Base-by-base conservation (phyloP, 2,329 filamentous ascomycete species). In the Penicillium italicum region DNA sequence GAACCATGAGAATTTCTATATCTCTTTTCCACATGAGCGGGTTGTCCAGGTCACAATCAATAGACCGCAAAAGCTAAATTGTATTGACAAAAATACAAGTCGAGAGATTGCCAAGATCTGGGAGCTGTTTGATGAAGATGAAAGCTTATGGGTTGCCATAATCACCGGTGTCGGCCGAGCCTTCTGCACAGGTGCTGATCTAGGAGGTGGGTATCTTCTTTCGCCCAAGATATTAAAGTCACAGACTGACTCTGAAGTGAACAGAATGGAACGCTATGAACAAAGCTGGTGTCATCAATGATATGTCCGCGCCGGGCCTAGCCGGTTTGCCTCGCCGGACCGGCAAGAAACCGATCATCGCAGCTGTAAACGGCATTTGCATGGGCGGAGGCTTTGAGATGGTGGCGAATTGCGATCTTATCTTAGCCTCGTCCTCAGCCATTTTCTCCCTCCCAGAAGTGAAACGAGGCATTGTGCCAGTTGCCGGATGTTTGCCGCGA, bases 341-440 rank as follows among this genome's bases (percentile, higher is more conserved):
- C 5, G 88, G 88, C 45, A 85, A 84, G 72, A 93, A 93, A 67
- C 89, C 89, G 6, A 79, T 93, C 53, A 81, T 93, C 28, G 87
- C 85, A 1, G 89, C 89, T 1, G 86, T 92, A 20, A 90, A 91
- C 66, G 89, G 89, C 7, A 76, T 88, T 18, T 89, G 87, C 55
- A 80, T 89, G 43, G 89, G 89, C 34, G 89, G 89, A 50, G 89
- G 88, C 1, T 86, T 89, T 72, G 89, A 93, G 76, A 90, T 91
- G 75, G 80, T 84, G 12, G 76, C 88, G 46, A 90, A 91, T 72
- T 83, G 82, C 60, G 90, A 94, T 75, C 75, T 93, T 54, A 80
- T 91, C 49, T 60, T 67, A 44, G 71, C 71, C 4, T 75, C 79
- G 2, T 68, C 74, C 3, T 66, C 69, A 12, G 87, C 88, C 0